These are phyloP conservation scores for Aspergillus sclerotialis DNA, from an alignment of 2,329 filamentous ascomycete genomes.

Conservation along the genomic window DNA sequence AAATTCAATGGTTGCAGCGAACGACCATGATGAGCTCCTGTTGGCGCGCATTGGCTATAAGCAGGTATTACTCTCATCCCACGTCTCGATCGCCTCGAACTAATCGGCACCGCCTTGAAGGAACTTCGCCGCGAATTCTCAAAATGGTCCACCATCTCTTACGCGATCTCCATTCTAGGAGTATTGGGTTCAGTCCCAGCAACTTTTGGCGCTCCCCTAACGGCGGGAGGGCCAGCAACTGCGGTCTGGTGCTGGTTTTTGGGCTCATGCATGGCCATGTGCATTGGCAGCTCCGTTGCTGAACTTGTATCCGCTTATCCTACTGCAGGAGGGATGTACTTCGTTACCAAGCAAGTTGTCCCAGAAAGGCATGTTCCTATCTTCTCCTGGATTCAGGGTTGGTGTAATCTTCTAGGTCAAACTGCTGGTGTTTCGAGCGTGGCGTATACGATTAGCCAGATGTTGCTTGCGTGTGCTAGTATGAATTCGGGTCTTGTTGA, in stretches of 20 bases:
- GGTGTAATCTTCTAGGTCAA: slow-evolving; percentile 60
- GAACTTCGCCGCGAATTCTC: slow-evolving; percentile 58
- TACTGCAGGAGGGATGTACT: slow-evolving; percentile 62
- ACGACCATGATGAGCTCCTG: slow-evolving; percentile 54
- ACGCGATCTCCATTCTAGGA: slow-evolving; percentile 59
- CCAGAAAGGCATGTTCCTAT: slow-evolving; percentile 54
- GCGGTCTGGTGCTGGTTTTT: slow-evolving; percentile 62
- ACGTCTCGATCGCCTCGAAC: background rate
- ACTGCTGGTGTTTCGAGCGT: slow-evolving; percentile 57
- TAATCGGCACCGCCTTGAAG: slow-evolving; percentile 27
- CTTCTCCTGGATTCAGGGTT: slow-evolving; percentile 61
- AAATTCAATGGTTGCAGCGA: slow-evolving; percentile 39
- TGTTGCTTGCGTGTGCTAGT: slow-evolving; percentile 54
- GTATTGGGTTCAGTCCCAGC: slow-evolving; percentile 60
- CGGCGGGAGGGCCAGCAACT: slow-evolving; percentile 55
- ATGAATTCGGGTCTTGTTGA: slow-evolving; percentile 53
- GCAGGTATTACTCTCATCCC: slow-evolving; percentile 41
- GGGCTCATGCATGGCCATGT: slow-evolving; percentile 57
- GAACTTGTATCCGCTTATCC: slow-evolving; percentile 61
- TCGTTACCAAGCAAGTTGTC: slow-evolving; percentile 60
- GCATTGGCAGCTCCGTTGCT: slow-evolving; percentile 58
- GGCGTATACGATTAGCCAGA: slow-evolving; percentile 57
- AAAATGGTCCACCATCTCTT: slow-evolving; percentile 60
- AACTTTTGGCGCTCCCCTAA: slow-evolving; percentile 53
- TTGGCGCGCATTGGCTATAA: slow-evolving; percentile 57